Conservation (phyloP, 2,329 filamentous ascomycete genomes). For the Neurospora crassa region DNA sequence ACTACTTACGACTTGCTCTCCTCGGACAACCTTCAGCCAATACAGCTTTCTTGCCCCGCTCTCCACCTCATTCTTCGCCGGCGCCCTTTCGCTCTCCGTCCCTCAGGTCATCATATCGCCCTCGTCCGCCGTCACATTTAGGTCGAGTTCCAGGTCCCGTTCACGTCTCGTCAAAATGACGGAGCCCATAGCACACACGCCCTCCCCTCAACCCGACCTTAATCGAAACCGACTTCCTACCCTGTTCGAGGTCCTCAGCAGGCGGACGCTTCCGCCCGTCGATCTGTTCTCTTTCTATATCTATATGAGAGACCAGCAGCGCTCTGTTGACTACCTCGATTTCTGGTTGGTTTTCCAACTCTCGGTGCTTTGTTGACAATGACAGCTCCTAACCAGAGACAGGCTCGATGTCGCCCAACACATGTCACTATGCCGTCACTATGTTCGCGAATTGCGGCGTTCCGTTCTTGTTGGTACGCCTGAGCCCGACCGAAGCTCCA, state of each 20-base stretch:
- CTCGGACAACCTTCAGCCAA: slow-evolving; percentile 1
- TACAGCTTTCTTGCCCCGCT: background rate
- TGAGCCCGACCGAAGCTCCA: slow-evolving; percentile 76
- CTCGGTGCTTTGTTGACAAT: background rate
- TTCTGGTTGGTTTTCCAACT: slow-evolving; percentile 64
- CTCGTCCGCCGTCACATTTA: slow-evolving; percentile 1
- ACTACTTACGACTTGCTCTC: slow-evolving; percentile 1
- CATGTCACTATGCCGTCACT: slow-evolving; percentile 94
- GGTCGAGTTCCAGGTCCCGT: slow-evolving; percentile 1
- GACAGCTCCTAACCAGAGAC: slow-evolving; percentile 7
- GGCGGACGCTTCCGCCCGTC: slow-evolving; percentile 88
- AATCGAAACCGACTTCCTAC: slow-evolving; percentile 80
- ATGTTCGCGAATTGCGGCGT: slow-evolving; percentile 87
- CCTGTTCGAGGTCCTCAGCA: slow-evolving; percentile 88
- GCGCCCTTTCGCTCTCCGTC: background rate
- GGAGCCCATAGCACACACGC: slow-evolving; percentile 27
- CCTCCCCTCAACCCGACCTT: slow-evolving; percentile 49
- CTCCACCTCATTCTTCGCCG: slow-evolving; percentile 3
- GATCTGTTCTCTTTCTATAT: slow-evolving; percentile 99
- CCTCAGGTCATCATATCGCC: background rate
- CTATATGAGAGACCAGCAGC: slow-evolving; percentile 97
- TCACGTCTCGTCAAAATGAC: slow-evolving; percentile 24
- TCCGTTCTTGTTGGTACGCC: slow-evolving; percentile 91
- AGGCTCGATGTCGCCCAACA: slow-evolving; percentile 99
- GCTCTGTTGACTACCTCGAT: slow-evolving; percentile 94